Percentiles rank a stretch among this genome's conserved stretches.
Conservation (phyloP, 305 asterid genomes). For the Fraxinus floribunda region DNA sequence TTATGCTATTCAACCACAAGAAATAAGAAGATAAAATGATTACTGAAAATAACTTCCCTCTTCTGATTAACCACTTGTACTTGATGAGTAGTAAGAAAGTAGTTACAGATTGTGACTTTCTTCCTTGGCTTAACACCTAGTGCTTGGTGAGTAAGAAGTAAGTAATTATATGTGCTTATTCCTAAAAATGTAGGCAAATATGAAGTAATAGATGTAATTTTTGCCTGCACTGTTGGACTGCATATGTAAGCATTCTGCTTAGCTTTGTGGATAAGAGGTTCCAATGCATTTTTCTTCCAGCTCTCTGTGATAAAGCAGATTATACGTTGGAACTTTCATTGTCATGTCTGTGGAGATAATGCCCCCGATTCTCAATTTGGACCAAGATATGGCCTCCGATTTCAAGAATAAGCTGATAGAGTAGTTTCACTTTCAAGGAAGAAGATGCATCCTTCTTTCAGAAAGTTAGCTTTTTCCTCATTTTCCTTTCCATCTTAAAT, state of each 20-base stretch:
- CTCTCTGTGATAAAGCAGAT: neutral
- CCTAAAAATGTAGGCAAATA: neutral
- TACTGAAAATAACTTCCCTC: neutral
- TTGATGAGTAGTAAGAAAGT: neutral
- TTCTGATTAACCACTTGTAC: neutral
- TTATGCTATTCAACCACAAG: neutral
- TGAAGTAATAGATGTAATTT: neutral
- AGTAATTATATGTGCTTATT: neutral
- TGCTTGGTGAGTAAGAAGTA: neutral
- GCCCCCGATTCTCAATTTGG: neutral
- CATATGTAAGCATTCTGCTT: neutral
- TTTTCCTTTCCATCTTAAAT: neutral
- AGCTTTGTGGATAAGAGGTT: neutral
- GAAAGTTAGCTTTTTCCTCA: neutral
- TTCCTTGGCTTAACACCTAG: neutral
- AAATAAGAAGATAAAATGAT: neutral
- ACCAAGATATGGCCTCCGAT: neutral
- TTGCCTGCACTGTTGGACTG: neutral
- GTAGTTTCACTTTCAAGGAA: neutral
- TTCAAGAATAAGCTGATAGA: neutral
- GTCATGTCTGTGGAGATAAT: neutral
- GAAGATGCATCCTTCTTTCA: neutral
- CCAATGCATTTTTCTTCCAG: neutral
- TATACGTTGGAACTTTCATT: neutral
- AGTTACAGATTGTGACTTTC: neutral